These are phyloP conservation scores for Physcomitrellopsis africana DNA, from an alignment of 225 moss, liverwort and hornwort species.

Conservation along the genomic window DNA sequence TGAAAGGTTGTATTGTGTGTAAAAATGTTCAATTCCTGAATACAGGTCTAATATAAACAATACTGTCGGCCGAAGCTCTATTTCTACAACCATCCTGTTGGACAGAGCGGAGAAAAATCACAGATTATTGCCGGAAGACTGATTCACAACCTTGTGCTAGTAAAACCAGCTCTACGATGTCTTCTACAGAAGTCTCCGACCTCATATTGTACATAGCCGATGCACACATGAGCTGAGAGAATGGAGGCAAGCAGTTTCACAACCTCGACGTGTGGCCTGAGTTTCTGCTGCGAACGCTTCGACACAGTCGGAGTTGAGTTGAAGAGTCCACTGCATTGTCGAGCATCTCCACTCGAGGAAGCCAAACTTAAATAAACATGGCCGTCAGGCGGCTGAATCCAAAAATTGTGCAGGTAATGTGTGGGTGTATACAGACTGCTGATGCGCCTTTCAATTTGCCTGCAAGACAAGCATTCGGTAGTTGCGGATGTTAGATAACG, in stretches of 20 bases:
- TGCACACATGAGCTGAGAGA: conserved; percentile 30
- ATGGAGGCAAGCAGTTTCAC: conserved; percentile 4
- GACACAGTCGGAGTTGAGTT: background rate
- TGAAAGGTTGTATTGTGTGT: background rate
- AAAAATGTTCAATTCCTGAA: conserved; percentile 35
- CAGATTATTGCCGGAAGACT: conserved; percentile 4
- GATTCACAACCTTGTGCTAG: conserved; percentile 11
- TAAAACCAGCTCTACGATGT: conserved; percentile 28
- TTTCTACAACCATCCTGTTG: conserved; percentile 37
- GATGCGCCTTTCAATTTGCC: conserved; percentile 13
- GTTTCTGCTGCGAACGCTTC: conserved; percentile 13
- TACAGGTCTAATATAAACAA: conserved; percentile 47
- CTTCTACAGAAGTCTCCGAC: conserved; percentile 36
- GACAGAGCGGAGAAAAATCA: conserved; percentile 37
- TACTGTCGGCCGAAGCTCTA: conserved; percentile 23
- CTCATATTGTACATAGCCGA: conserved; percentile 43
- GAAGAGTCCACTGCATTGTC: background rate
- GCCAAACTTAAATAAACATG: conserved; percentile 3
- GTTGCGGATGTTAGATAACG: background rate
- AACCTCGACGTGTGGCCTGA: background rate
- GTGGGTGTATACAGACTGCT: background rate
- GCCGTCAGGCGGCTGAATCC: conserved; percentile 24
- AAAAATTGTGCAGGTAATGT: conserved; percentile 18
- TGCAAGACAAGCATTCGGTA: conserved; percentile 1
- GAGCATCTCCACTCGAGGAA: conserved; percentile 28